Percentiles rank a stretch among this genome's conserved stretches.
phyloP scores from a whole-genome alignment of 2,329 filamentous ascomycete genomes.

The Aspergillus ochraceoroseus region DNA sequence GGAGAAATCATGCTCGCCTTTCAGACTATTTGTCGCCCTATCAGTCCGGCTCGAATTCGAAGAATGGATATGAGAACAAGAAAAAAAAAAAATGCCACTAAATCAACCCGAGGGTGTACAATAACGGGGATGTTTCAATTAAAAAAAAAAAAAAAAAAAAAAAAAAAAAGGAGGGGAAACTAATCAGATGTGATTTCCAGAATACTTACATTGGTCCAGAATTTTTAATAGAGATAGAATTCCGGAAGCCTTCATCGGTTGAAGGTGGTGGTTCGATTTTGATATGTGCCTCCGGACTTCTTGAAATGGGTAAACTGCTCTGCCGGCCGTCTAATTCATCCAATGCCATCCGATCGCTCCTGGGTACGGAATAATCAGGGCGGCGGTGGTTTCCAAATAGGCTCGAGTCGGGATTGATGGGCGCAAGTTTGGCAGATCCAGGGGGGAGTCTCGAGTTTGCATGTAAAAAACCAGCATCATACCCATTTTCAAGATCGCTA shows the following conservation, averaged over 20 bases:
- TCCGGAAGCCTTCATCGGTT: slow-evolving; percentile 33
- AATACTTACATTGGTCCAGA: slow-evolving; percentile 34
- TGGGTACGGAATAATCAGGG: slow-evolving; percentile 30
- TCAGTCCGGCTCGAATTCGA: slow-evolving; percentile 1
- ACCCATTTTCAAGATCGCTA: slow-evolving; percentile 52
- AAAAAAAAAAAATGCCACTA: neutral
- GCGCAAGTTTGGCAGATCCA: slow-evolving; percentile 46
- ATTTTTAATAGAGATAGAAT: slow-evolving; percentile 28
- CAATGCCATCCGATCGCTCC: slow-evolving; percentile 35
- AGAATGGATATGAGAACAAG: neutral
- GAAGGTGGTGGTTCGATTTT: slow-evolving; percentile 35
- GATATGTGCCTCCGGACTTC: slow-evolving; percentile 34
- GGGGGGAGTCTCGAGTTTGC: slow-evolving; percentile 51
- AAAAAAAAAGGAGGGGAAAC: neutral
- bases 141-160: neutral
- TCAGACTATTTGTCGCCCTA: slow-evolving; percentile 43
- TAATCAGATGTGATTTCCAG: neutral
- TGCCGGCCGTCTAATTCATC: slow-evolving; percentile 37
- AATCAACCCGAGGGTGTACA: neutral
- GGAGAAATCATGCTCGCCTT: slow-evolving; percentile 57
- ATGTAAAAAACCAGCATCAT: slow-evolving; percentile 61
- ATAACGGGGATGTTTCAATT: neutral
- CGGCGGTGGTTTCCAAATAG: slow-evolving; percentile 45
- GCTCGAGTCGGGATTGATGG: slow-evolving; percentile 49
- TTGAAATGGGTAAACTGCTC: slow-evolving; percentile 26